A percentile compares a stretch with the other conserved stretches of the same genome.
These are phyloP conservation scores for Turnera subulata DNA, from an alignment of 345 rosid species.

Conservation along the genomic window DNA sequence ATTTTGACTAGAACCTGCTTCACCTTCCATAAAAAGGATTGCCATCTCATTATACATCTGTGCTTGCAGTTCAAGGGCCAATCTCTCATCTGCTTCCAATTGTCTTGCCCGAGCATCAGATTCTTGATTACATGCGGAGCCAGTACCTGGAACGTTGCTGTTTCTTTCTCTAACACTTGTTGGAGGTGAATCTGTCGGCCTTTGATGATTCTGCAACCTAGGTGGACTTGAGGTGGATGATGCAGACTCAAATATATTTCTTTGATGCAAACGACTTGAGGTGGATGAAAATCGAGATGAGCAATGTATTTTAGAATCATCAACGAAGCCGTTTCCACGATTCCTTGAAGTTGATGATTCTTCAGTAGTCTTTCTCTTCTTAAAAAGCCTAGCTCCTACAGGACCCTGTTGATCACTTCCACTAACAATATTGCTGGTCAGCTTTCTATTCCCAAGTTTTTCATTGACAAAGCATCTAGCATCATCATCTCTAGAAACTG, in stretches of 20 bases:
- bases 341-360: conserved; percentile 32
- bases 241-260: no score
- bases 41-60: conserved; percentile 62
- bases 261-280: no score
- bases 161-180: conserved; percentile 34
- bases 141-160: conserved; percentile 15
- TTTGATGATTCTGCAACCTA: conserved; percentile 31
- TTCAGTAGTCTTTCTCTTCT: conserved; percentile 15
- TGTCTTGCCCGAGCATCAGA: conserved; percentile 63
- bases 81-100: conserved; percentile 79
- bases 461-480: conserved; percentile 18
- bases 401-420: conserved; percentile 19
- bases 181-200: conserved; percentile 24
- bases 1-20: no score
- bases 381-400: conserved; percentile 1
- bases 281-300: no score
- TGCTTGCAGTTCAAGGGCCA: conserved; percentile 92
- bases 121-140: conserved; percentile 31
- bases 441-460: conserved; percentile 19
- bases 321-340: conserved; percentile 27
- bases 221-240: conserved; percentile 56
- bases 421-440: conserved; percentile 22
- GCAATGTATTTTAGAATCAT: conserved; percentile 43
- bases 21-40: conserved; percentile 26
- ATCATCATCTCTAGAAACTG: conserved; percentile 6